Evolutionary conservation across 2,329 filamentous ascomycete genomes (phyloP).

Genomic region (Ophiognomonia clavigignenti-juglandacearum): DNA sequence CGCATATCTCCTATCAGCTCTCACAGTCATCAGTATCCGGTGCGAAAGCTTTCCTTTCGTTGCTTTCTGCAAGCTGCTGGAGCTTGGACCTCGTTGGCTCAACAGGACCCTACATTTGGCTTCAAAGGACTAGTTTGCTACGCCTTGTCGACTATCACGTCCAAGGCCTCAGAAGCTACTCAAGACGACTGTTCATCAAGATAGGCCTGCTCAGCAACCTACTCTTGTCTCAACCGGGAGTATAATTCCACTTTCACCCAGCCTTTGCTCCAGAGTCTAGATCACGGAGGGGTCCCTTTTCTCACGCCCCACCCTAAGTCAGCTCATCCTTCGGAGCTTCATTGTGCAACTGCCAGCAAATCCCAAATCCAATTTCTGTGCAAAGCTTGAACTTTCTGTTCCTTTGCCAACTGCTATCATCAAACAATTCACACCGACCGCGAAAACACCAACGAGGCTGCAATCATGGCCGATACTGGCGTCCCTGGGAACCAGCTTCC

Average conservation of each 20-base stretch:
- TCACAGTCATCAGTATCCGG: constrained; percentile 10
- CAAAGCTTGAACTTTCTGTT: neutral
- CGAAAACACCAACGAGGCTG: neutral
- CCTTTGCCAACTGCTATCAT: neutral
- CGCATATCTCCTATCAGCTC: constrained; percentile 16
- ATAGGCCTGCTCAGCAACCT: neutral
- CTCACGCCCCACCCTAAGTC: neutral
- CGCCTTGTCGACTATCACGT: neutral
- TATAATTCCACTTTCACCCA: constrained; percentile 5
- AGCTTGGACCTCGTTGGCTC: constrained; percentile 10
- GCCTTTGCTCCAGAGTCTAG: neutral
- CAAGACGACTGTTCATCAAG: neutral
- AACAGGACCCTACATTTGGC: constrained; percentile 9
- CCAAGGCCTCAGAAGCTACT: neutral
- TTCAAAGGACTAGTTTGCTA: neutral
- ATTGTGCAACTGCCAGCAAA: neutral
- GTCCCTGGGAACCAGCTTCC: constrained; percentile 63
- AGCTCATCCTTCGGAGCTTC: neutral
- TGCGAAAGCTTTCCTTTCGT: constrained; percentile 15
- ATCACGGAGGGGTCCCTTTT: constrained; percentile 4
- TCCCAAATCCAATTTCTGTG: neutral
- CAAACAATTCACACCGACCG: neutral
- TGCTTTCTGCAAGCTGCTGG: constrained; percentile 7
- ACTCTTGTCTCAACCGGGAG: neutral
- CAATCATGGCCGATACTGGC: constrained; percentile 72